phyloP scores from a whole-genome alignment of 306 rosid genomes.

The Hippophae tibetana region DNA sequence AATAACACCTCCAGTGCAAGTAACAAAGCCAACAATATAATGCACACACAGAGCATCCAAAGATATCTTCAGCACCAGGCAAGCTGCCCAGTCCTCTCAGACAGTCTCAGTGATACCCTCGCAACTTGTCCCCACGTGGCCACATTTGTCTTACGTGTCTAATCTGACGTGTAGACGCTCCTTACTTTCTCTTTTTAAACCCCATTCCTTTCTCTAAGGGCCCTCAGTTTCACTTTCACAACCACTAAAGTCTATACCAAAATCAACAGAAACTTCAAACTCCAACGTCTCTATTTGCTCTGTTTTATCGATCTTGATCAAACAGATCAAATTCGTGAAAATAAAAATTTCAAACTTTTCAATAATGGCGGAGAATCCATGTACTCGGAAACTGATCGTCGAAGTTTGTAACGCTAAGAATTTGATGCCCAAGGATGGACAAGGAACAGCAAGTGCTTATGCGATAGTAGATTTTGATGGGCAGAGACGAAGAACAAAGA shows the following conservation, averaged over 20 bases:
- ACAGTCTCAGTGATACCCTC: background rate
- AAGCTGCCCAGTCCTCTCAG: slow-evolving; percentile 18
- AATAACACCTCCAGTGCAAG: too few species aligned
- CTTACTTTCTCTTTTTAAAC: slow-evolving; percentile 18
- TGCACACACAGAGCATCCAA: background rate
- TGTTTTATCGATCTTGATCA: background rate
- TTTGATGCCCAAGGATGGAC: slow-evolving; percentile 91
- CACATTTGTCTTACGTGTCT: slow-evolving; percentile 21
- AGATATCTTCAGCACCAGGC: slow-evolving; percentile 19
- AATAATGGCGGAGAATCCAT: slow-evolving; percentile 41
- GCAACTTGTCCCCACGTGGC: slow-evolving; percentile 27
- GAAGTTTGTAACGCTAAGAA: slow-evolving; percentile 76
- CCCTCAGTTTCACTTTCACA: background rate
- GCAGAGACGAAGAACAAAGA: slow-evolving; percentile 68
- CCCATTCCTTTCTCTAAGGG: background rate
- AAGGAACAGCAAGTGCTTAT: slow-evolving; percentile 91
- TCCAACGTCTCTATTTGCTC: background rate
- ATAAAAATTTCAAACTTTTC: background rate
- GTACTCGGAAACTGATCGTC: slow-evolving; percentile 52
- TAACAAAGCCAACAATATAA: background rate
- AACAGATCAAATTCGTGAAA: background rate
- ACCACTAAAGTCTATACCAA: background rate
- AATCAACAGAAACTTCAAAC: background rate
- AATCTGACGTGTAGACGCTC: slow-evolving; percentile 41
- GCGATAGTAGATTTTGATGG: slow-evolving; percentile 85